Percentiles rank a stretch among this genome's conserved stretches.
Conservation (phyloP, 1,139 yeast genomes). For the Suhomyces yuchorum region DNA sequence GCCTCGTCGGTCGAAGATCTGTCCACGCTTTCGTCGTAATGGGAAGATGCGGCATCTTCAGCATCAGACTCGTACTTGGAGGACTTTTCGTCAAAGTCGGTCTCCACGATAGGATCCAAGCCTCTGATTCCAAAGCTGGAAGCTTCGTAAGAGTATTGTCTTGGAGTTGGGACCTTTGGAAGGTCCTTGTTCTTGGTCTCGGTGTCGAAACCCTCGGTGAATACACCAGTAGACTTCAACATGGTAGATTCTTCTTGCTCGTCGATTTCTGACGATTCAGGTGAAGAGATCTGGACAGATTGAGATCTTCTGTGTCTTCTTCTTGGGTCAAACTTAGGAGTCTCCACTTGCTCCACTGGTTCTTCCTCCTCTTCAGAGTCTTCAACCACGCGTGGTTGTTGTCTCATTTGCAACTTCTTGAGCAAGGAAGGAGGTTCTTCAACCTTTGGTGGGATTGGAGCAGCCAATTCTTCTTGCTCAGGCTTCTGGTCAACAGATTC, state of each 20-base stretch:
- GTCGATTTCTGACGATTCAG: slow-evolving; percentile 19
- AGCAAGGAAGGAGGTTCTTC: slow-evolving; percentile 16
- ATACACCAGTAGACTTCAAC: slow-evolving; percentile 8
- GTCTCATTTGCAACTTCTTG: slow-evolving; percentile 16
- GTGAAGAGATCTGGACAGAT: slow-evolving; percentile 16
- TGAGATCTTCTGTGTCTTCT: slow-evolving; percentile 19
- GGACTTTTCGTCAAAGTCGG: slow-evolving; percentile 34
- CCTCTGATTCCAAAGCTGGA: slow-evolving; percentile 39
- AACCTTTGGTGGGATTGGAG: slow-evolving; percentile 3
- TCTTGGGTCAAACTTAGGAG: slow-evolving; percentile 10
- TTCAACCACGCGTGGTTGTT: slow-evolving; percentile 10
- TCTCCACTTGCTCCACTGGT: slow-evolving; percentile 11
- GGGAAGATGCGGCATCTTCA: slow-evolving; percentile 25
- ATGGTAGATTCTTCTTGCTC: slow-evolving; percentile 16
- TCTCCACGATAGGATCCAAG: slow-evolving; percentile 45
- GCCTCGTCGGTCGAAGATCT: slow-evolving; percentile 23
- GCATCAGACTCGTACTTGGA: slow-evolving; percentile 41
- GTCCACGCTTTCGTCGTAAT: slow-evolving; percentile 21
- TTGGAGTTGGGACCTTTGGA: slow-evolving; percentile 12
- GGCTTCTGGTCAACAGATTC: slow-evolving; percentile 12
- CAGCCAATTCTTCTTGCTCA: slow-evolving; percentile 8
- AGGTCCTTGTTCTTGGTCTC: slow-evolving; percentile 7
- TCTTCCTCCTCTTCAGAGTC: slow-evolving; percentile 14
- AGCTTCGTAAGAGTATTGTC: slow-evolving; percentile 24
- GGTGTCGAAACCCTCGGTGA: slow-evolving; percentile 10